A percentile compares a stretch with the other conserved stretches of the same genome.
These are phyloP conservation scores for Fennellomyces sp. DNA, from an alignment of 371 early-diverging fungal genomes.

Conservation along the genomic window DNA sequence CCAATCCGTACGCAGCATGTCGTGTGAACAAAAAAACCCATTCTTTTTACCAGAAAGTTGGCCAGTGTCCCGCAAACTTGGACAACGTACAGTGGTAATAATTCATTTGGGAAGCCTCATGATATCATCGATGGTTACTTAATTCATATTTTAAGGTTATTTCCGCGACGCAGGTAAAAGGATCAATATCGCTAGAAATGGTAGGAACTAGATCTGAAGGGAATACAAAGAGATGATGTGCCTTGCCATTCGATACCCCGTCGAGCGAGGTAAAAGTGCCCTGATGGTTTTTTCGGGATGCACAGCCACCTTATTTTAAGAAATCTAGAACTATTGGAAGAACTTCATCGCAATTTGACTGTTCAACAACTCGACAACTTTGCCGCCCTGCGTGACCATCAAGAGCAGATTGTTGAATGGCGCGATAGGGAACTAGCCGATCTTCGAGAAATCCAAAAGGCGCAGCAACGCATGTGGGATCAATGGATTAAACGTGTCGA, in stretches of 20 bases:
- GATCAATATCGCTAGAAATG: too few species aligned
- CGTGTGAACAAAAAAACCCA: not conserved
- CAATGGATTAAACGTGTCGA: slow-evolving; percentile 4
- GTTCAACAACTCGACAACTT: slow-evolving; percentile 5
- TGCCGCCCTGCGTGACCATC: slow-evolving; percentile 3
- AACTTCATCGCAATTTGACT: slow-evolving; percentile 10
- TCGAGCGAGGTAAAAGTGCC: slow-evolving; percentile 12
- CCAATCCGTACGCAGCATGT: not conserved
- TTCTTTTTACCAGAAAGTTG: slow-evolving; percentile 1
- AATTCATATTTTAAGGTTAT: slow-evolving; percentile 8
- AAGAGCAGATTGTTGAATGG: slow-evolving; percentile 12
- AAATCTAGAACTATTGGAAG: slow-evolving; percentile 9
- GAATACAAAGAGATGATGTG: slow-evolving; percentile 17
- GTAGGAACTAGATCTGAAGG: too few species aligned
- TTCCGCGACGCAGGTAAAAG: slow-evolving; percentile 16
- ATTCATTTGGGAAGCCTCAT: slow-evolving; percentile 1
- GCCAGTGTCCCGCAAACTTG: slow-evolving; percentile 17
- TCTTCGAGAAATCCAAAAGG: not conserved
- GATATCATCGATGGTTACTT: not conserved
- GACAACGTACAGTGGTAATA: slow-evolving; percentile 14
- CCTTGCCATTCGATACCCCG: slow-evolving; percentile 12
- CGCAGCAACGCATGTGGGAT: slow-evolving; percentile 6
- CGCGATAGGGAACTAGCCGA: slow-evolving; percentile 4
- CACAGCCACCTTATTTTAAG: not conserved
- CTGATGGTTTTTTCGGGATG: too few species aligned